A percentile compares a stretch with the other conserved stretches of the same genome.
phyloP scores from a whole-genome alignment of 352 stramenopile genomes.

The Phytophthora pisi region DNA sequence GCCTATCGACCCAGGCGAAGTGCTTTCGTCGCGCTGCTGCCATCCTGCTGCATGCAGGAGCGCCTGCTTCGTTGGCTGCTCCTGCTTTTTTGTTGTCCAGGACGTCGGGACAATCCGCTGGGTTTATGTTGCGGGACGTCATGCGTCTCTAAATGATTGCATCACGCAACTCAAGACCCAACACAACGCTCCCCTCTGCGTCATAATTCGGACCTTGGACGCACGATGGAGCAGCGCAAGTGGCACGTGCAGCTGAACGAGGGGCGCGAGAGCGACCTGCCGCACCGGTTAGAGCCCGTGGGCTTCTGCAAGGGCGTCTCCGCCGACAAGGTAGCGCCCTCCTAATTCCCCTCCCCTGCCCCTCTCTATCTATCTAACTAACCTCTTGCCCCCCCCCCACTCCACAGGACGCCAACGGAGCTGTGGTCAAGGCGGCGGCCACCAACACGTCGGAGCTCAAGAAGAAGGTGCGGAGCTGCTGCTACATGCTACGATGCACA shows the following conservation, averaged over 20 bases:
- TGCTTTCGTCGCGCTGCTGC: not conserved
- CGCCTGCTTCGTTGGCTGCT: no score
- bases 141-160: no score
- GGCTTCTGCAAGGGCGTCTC: slow-evolving; percentile 69
- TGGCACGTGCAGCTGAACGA: slow-evolving; percentile 83
- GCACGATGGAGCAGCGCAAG: slow-evolving; percentile 61
- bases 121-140: not conserved
- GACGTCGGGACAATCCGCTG: not conserved
- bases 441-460: slow-evolving; percentile 84
- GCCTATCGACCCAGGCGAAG: no score
- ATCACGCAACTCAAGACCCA: not conserved
- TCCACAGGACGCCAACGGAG: slow-evolving; percentile 51
- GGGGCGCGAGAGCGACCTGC: slow-evolving; percentile 72
- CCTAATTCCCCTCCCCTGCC: not conserved
- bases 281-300: slow-evolving; percentile 64
- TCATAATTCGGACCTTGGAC: not conserved
- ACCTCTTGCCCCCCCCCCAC: not conserved
- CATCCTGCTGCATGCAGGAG: no score
- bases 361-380: not conserved
- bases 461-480: slow-evolving; percentile 69
- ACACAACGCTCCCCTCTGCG: not conserved
- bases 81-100: not conserved
- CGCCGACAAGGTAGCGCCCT: slow-evolving; percentile 51
- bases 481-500: not conserved
- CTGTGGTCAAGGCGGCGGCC: slow-evolving; percentile 60